Conservation (phyloP, 2,329 filamentous ascomycete species). For the Sporothrix curviconia region DNA sequence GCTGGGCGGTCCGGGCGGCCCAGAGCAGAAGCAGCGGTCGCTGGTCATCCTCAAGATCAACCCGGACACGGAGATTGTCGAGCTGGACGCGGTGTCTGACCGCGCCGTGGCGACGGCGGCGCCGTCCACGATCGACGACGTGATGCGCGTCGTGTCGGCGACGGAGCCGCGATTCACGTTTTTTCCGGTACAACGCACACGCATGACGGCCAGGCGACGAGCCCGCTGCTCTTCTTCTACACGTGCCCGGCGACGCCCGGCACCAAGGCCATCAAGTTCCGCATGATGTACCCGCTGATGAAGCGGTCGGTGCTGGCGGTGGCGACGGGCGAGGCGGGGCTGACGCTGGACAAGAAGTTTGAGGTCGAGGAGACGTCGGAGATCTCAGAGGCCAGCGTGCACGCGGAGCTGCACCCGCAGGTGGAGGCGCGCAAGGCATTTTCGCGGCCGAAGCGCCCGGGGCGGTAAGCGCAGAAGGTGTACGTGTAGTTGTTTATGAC, state of each 20-base stretch:
- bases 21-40: conserved; percentile 33
- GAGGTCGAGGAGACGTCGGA: conserved; percentile 63
- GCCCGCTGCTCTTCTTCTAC: conserved; percentile 71
- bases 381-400: conserved; percentile 59
- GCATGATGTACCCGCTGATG: conserved; percentile 76
- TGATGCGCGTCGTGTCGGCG: conserved; percentile 55
- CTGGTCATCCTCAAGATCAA: conserved; percentile 60
- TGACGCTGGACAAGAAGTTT: conserved; percentile 64
- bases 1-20: conserved; percentile 33
- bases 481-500: not conserved
- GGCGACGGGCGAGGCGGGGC: conserved; percentile 58
- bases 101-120: conserved; percentile 38
- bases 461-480: conserved; percentile 39
- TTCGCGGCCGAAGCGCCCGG: conserved; percentile 72
- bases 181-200: conserved; percentile 61
- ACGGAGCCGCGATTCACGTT: conserved; percentile 72
- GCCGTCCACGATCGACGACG: conserved; percentile 49
- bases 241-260: conserved; percentile 63
- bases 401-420: conserved; percentile 62
- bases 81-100: conserved; percentile 42
- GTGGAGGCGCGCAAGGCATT: conserved; percentile 62
- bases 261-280: conserved; percentile 67
- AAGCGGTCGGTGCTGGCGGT: conserved; percentile 60
- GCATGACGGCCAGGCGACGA: conserved; percentile 44
- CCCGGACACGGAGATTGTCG: conserved; percentile 59